A percentile compares a stretch with the other conserved stretches of the same genome.
phyloP scores from a whole-genome alignment of 2,329 filamentous ascomycete species.

The Fusarium tjaetaba region DNA sequence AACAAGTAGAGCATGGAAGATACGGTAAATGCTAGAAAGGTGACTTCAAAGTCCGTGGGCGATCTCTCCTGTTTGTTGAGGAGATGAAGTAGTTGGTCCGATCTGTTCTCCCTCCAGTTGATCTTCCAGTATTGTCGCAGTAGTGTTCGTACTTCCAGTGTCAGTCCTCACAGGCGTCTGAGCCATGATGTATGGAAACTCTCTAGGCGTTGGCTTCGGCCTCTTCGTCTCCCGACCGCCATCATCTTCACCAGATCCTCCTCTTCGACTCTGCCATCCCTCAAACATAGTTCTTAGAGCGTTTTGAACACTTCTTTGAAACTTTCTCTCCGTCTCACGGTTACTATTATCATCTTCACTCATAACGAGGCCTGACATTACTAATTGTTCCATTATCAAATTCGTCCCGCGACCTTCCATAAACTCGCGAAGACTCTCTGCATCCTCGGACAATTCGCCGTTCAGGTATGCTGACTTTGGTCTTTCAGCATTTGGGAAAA shows the following conservation, averaged over 20 bases:
- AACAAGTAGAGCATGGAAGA: fast-evolving
- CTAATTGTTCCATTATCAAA: not conserved
- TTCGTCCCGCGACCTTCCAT: not conserved
- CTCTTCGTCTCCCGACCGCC: not conserved
- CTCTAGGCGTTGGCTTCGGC: not conserved
- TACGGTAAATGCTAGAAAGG: not conserved
- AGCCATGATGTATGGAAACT: not conserved
- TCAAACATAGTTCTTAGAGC: not conserved
- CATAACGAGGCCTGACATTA: not conserved
- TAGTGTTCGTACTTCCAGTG: not conserved
- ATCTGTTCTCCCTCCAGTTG: not conserved
- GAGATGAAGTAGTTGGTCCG: not conserved
- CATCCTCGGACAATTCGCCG: not conserved
- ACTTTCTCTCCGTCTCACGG: not conserved
- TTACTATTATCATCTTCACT: not conserved
- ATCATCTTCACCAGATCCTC: not conserved
- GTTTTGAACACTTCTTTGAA: not conserved
- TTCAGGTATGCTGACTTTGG: not conserved
- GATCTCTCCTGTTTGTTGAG: not conserved
- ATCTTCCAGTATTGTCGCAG: not conserved
- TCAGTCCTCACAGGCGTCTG: not conserved
- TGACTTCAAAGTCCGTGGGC: not conserved
- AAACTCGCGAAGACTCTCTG: not conserved
- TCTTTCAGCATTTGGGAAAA: not conserved
- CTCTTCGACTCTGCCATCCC: not conserved